phyloP scores from a whole-genome alignment of 768 basidiomycete species.

The Mycena indigotica region DNA sequence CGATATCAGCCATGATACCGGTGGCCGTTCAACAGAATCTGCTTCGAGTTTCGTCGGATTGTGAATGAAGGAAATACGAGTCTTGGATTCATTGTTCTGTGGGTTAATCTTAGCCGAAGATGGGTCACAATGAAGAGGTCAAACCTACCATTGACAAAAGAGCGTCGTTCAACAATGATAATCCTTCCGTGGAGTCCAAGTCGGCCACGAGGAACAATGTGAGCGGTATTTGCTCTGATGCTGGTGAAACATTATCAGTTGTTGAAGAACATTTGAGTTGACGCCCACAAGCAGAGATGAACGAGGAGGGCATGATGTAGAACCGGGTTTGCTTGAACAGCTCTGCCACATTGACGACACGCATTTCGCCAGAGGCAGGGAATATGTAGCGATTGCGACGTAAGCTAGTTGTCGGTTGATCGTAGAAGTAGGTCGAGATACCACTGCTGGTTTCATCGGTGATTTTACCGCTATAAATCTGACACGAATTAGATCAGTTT shows the following conservation, averaged over 20 bases:
- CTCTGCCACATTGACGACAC: conserved; percentile 57
- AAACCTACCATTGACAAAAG: conserved; percentile 32
- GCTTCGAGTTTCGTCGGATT: conserved; percentile 47
- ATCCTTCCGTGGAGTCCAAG: conserved; percentile 65
- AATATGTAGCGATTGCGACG: conserved; percentile 80
- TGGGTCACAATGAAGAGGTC: neutral
- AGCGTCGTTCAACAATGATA: conserved; percentile 63
- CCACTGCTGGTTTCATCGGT: conserved; percentile 52
- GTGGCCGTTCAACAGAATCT: conserved; percentile 23
- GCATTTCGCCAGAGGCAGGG: conserved; percentile 49
- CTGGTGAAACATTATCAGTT: conserved; percentile 25
- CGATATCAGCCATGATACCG: conserved; percentile 49
- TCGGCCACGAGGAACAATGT: conserved; percentile 75
- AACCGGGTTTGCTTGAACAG: conserved; percentile 52
- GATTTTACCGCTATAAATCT: conserved; percentile 63
- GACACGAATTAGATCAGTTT: neutral
- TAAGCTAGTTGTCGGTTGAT: conserved; percentile 70
- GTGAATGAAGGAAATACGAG: conserved; percentile 78
- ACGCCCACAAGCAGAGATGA: conserved; percentile 65
- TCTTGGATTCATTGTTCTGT: conserved; percentile 49
- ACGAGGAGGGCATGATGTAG: conserved; percentile 43
- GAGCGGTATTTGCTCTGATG: conserved; percentile 39
- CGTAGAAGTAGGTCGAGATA: conserved; percentile 84
- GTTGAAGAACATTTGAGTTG: neutral
- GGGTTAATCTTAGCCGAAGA: neutral